Evolutionary conservation across 2,329 filamentous ascomycete species (phyloP), one percentile per base, ranked within the genome.

Genomic region (Neonectria ditissima): DNA sequence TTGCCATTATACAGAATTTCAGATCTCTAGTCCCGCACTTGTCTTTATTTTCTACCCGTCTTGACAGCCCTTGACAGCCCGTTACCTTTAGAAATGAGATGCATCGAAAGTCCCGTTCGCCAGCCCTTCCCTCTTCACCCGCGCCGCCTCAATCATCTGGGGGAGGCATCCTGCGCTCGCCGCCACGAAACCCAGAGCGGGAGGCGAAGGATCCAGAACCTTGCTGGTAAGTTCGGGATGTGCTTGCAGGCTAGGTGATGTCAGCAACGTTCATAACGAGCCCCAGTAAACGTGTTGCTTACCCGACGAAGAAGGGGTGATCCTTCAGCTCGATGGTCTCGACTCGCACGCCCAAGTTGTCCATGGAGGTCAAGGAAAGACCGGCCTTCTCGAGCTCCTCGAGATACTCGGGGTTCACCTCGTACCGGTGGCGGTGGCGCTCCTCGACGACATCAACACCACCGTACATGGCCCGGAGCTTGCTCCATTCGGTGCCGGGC

Each of bases 361-460:
- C 93, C 78, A 93, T 94, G 67, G 91, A 92, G 62, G 94, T 85
- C 74, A 97, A 94, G 44, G 84, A 81, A 32, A 97, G 82, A 1
- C 93, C 94, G 5, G 85, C 87, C 48, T 86, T 80, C 68, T 92
- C 86, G 4, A 97, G 83, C 32, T 80, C 80, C 4, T 91, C 87
- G 55, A 97, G 87, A 74, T 91, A 90, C 11, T 88, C 86, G 0
- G 94, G 93, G 80, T 97, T 97, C 68, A 97, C 92, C 81, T 97
- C 94, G 77, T 97, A 97, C 39, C 93, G 88, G 80, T 97, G 94
- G 64, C 94, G 89, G 78, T 97, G 94, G 54, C 94, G 88, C 82
- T 97, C 94, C 62, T 85, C 80, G 45, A 91, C 85, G 18, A 80
- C 78, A 1, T 82, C 77, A 1, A 80, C 81, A 2, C 81, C 79